Evolutionary conservation across 2,329 filamentous ascomycete species (phyloP).

Genomic region (Epichloe glyceriae): DNA sequence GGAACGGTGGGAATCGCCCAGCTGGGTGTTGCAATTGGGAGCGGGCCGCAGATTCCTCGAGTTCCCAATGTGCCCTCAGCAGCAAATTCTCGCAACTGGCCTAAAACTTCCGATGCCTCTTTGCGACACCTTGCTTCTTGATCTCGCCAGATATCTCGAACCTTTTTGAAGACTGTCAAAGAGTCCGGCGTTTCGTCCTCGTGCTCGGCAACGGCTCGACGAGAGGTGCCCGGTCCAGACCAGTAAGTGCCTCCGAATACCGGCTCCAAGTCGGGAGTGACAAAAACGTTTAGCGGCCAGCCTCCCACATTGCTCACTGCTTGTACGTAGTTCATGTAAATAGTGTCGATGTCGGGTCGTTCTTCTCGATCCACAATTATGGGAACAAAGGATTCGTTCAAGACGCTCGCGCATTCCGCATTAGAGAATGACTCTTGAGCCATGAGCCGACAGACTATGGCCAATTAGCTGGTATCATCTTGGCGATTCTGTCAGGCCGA

Average conservation of each 20-base stretch:
- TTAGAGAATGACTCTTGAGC: constrained; percentile 85
- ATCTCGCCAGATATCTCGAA: constrained; percentile 62
- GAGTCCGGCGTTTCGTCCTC: constrained; percentile 61
- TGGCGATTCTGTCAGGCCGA: too few species aligned
- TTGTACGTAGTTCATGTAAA: constrained; percentile 98
- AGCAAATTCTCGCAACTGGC: constrained; percentile 73
- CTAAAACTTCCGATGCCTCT: constrained; percentile 70
- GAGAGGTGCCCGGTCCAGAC: constrained; percentile 58
- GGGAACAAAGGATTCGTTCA: constrained; percentile 82
- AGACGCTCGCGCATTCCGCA: constrained; percentile 60
- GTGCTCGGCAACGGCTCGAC: constrained; percentile 22
- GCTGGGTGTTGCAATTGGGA: constrained; percentile 17
- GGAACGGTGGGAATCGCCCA: constrained; percentile 19
- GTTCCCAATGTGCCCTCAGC: constrained; percentile 65
- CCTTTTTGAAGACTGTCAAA: constrained; percentile 68
- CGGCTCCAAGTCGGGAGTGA: constrained; percentile 84
- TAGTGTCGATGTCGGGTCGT: constrained; percentile 82
- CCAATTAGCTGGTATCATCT: constrained; percentile 9
- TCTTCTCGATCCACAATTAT: constrained; percentile 91
- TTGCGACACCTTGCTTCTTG: constrained; percentile 73
- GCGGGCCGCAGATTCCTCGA: constrained; percentile 19
- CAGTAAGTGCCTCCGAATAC: constrained; percentile 96
- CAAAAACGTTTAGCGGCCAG: constrained; percentile 94
- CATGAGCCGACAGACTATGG: constrained; percentile 73
- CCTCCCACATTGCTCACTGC: constrained; percentile 82